Base-by-base conservation (phyloP, 2,329 filamentous ascomycete genomes). In the Lasiodiplodia sp. region DNA sequence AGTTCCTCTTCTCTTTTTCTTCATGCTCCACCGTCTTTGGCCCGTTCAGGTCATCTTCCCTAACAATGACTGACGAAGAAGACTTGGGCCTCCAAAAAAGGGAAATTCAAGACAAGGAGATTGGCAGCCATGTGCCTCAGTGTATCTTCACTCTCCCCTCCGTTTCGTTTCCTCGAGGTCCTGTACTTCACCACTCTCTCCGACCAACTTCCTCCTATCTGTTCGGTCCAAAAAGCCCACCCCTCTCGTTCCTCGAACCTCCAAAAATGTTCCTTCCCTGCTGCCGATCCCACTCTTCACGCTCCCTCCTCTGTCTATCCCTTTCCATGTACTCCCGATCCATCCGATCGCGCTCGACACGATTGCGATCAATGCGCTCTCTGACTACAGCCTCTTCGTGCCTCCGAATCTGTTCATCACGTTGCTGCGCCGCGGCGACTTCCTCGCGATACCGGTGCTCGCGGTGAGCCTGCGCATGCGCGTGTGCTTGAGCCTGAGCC, bases 391-490 rank as follows among this genome's bases (percentile, higher is more conserved):
- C 18, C 34, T 66, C 51, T 28, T 66, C 51, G 16, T 66, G 63
- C 7, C 37, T 37, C 5, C 52, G 63, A 11, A 55, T 44, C 51
- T 66, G 49, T 34, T 66, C 51, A 12, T 40, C 37, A 4, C 51
- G 62, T 14, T 65, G 62, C 66, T 60, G 55, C 11, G 66, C 66
- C 16, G 53, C 51, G 3, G 52, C 55, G 1, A 55, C 56, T 44
- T 62, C 56, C n/a, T 68, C 65, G n/a, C 65, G 65, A 21, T 51
- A 67, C 18, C 65, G 56, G n/a, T 68, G 66, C 16, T 68, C 56
- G 10, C 53, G 53, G 8, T 68, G 66, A 3, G 66, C 66, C 16
- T 68, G 66, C 16, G 66, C 66, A 4, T 68, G 66, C 8, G 65
- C 65, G 52, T 67, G 64, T 16, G 65, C 65, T 16, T 67, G 66